Percentiles rank a stretch among this genome's conserved stretches.
phyloP scores from a whole-genome alignment of 129 eudicot genomes.

The Calendula officinalis region DNA sequence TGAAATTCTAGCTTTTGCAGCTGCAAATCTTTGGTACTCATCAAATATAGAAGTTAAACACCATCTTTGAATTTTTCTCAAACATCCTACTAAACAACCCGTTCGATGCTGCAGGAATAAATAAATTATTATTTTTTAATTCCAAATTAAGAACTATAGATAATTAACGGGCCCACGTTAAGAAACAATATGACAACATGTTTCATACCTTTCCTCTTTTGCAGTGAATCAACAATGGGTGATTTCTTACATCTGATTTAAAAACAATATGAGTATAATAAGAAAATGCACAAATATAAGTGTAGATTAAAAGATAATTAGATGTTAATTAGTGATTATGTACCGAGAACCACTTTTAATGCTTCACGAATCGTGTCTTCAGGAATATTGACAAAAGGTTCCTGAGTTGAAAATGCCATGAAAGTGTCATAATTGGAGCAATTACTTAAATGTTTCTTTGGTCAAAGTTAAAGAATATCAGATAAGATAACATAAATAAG shows the following conservation, averaged over 20 bases:
- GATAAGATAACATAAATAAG: neutral
- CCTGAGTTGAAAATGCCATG: slow-evolving; percentile 37
- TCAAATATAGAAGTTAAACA: slow-evolving; percentile 83
- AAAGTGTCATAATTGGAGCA: slow-evolving; percentile 1
- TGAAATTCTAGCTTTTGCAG: slow-evolving; percentile 83
- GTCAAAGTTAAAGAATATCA: neutral
- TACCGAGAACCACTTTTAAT: slow-evolving; percentile 73
- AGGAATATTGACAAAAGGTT: slow-evolving; percentile 90
- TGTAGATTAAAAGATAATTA: neutral
- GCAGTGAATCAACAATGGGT: slow-evolving; percentile 86
- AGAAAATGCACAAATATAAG: slow-evolving; percentile 4
- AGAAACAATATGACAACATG: slow-evolving; percentile 1
- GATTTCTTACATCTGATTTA: slow-evolving; percentile 73
- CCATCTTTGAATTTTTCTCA: slow-evolving; percentile 82
- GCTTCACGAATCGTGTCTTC: slow-evolving; percentile 86
- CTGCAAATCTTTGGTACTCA: slow-evolving; percentile 92
- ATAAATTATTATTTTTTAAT: neutral
- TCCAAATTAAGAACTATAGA: slow-evolving; percentile 5
- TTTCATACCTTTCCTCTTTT: slow-evolving; percentile 85
- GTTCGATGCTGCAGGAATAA: slow-evolving; percentile 78
- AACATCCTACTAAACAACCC: slow-evolving; percentile 80
- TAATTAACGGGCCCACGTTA: neutral
- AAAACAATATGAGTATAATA: slow-evolving; percentile 1
- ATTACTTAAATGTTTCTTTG: neutral
- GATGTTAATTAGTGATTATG: neutral